These are phyloP conservation scores for Dictyophora rubrovolvata DNA, from an alignment of 768 basidiomycete species.

Conservation along the genomic window DNA sequence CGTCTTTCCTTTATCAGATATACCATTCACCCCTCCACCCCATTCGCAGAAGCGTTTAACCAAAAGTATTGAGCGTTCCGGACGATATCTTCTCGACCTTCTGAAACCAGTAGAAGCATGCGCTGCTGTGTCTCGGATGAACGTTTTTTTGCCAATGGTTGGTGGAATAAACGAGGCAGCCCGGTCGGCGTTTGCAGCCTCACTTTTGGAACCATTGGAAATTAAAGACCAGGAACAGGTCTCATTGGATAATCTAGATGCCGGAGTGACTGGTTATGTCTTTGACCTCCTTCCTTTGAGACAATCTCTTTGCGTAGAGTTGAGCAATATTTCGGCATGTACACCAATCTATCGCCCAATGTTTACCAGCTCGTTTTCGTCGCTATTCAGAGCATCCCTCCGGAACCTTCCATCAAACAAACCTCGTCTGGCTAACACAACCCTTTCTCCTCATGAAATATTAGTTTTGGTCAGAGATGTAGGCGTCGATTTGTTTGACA, in stretches of 20 bases:
- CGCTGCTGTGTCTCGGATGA: conserved; percentile 20
- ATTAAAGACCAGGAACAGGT: conserved; percentile 45
- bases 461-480: conserved; percentile 51
- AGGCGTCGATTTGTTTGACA: conserved; percentile 72
- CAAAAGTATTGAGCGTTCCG: conserved; percentile 64
- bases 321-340: neutral
- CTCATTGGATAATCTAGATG: conserved; percentile 45
- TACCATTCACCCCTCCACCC: conserved; percentile 51
- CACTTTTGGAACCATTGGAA: conserved; percentile 45
- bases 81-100: conserved; percentile 50
- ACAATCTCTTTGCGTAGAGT: conserved; percentile 19
- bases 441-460: conserved; percentile 62
- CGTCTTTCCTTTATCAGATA: conserved; percentile 61
- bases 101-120: conserved; percentile 24
- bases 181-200: conserved; percentile 51
- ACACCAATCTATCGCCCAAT: neutral
- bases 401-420: conserved; percentile 41
- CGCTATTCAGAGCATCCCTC: conserved; percentile 54
- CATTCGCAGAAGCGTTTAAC: conserved; percentile 70
- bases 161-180: conserved; percentile 49
- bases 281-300: conserved; percentile 54
- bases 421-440: conserved; percentile 51
- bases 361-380: conserved; percentile 16
- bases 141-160: conserved; percentile 59
- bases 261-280: conserved; percentile 59